Evolutionary conservation across 192 early-diverging fungal species (phyloP).

Genomic region (Backusella liffmaniae): DNA sequence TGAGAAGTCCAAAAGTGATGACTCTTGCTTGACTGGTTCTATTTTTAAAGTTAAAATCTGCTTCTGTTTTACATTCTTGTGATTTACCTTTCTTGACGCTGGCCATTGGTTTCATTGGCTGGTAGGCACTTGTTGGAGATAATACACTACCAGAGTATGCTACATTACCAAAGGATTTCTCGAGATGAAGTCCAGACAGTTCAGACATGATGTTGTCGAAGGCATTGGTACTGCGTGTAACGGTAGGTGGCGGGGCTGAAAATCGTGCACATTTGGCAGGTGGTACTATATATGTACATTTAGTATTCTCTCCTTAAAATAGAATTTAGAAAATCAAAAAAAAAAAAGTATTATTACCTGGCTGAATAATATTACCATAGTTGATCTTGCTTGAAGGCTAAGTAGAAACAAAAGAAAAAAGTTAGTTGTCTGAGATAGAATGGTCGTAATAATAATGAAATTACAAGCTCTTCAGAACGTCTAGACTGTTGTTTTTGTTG

Average conservation of each 20-base stretch:
- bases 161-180: background rate
- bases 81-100: background rate
- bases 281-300: background rate
- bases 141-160: background rate
- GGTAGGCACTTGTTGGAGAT: background rate
- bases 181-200: background rate
- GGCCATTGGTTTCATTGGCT: background rate
- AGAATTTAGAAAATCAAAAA: background rate
- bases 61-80: background rate
- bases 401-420: background rate
- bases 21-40: background rate
- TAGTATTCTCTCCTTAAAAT: background rate
- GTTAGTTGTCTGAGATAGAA: background rate
- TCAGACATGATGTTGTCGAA: background rate
- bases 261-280: slow-evolving; percentile 4
- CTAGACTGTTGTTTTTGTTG: too few relatives aligned
- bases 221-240: background rate
- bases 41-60: background rate
- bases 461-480: too few relatives aligned
- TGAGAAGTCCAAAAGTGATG: background rate
- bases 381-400: slow-evolving; percentile 1
- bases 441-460: too few relatives aligned
- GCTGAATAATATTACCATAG: slow-evolving; percentile 8
- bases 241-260: background rate
- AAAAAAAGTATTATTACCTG: background rate